A percentile compares a stretch with the other conserved stretches of the same genome.
Evolutionary conservation across 257 asterid genomes (phyloP).

Genomic region (Petunia axillaris): DNA sequence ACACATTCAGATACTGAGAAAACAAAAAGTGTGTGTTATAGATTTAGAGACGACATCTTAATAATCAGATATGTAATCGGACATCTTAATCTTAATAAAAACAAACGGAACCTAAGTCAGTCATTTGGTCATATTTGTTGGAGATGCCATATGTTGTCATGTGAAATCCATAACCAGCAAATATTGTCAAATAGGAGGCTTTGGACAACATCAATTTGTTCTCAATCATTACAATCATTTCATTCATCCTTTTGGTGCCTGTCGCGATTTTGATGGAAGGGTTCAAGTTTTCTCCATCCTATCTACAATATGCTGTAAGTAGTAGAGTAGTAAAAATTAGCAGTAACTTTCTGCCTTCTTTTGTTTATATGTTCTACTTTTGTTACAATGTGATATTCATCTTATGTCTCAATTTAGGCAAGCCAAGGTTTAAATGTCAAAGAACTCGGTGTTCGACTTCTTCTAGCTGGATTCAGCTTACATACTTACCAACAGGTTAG

Average conservation of each 20-base stretch:
- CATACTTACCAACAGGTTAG: slow-evolving; percentile 85
- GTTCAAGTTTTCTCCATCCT: slow-evolving; percentile 68
- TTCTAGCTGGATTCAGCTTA: slow-evolving; percentile 82
- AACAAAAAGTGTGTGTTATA: not conserved
- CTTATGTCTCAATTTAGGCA: slow-evolving; percentile 48
- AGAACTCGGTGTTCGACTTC: slow-evolving; percentile 56
- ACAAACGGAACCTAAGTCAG: not conserved
- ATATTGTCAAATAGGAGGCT: slow-evolving; percentile 54
- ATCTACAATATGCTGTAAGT: slow-evolving; percentile 69
- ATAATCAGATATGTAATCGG: not conserved
- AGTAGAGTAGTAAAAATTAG: not conserved
- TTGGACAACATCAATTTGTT: slow-evolving; percentile 84
- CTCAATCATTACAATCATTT: slow-evolving; percentile 70
- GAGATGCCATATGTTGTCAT: slow-evolving; percentile 7
- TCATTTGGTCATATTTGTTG: slow-evolving; percentile 7
- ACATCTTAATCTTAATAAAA: not conserved
- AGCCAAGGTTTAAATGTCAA: slow-evolving; percentile 65
- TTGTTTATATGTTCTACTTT: not conserved
- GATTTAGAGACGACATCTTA: not conserved
- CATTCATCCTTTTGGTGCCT: slow-evolving; percentile 69
- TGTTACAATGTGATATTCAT: not conserved
- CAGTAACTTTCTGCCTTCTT: not conserved
- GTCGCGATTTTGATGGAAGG: slow-evolving; percentile 71
- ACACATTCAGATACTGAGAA: not conserved
- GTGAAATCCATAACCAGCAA: not conserved